A percentile compares a stretch with the other conserved stretches of the same genome.
These are phyloP conservation scores for Kluyveromyces siamensis DNA, from an alignment of 805 yeast genomes.

Conservation along the genomic window DNA sequence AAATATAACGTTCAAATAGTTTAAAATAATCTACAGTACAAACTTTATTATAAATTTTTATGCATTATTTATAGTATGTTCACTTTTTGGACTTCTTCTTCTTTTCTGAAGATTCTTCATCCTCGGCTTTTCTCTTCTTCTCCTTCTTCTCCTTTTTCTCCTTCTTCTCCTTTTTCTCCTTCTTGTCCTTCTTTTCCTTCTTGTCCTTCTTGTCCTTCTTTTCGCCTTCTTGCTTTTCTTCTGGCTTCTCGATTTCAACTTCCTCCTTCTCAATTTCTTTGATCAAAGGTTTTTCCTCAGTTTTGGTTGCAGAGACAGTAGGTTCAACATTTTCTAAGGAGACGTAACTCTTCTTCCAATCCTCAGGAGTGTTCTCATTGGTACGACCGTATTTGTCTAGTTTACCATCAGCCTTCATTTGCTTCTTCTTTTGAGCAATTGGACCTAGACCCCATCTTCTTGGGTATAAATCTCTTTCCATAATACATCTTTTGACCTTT, in stretches of 20 bases:
- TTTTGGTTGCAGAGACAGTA: conserved; percentile 27
- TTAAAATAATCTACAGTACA: conserved; percentile 4
- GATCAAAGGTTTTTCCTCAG: conserved; percentile 42
- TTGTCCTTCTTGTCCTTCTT: conserved; percentile 49
- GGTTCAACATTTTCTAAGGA: conserved; percentile 51
- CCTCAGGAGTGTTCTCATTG: conserved; percentile 88
- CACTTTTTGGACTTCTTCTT: conserved; percentile 38
- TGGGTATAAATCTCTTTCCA: conserved; percentile 99
- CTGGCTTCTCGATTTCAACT: conserved; percentile 32
- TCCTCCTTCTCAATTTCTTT: conserved; percentile 33
- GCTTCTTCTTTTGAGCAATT: conserved; percentile 96
- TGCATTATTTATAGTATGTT: conserved; percentile 3
- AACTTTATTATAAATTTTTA: conserved; percentile 1
- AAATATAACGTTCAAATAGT: conserved; percentile 1
- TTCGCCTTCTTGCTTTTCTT: conserved; percentile 41
- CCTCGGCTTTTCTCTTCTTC: conserved; percentile 26
- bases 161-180: conserved; percentile 45
- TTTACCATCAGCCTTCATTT: conserved; percentile 93
- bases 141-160: conserved; percentile 42
- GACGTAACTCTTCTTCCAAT: conserved; percentile 82
- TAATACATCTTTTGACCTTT: conserved; percentile 96
- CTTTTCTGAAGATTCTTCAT: conserved; percentile 24
- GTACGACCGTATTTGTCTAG: conserved; percentile 91
- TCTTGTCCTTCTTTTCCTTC: conserved; percentile 53
- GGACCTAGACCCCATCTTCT: conserved; percentile 99